A percentile compares a stretch with the other conserved stretches of the same genome.
Conservation (phyloP, 192 early-diverging fungal species). For the Diversispora eburnea region DNA sequence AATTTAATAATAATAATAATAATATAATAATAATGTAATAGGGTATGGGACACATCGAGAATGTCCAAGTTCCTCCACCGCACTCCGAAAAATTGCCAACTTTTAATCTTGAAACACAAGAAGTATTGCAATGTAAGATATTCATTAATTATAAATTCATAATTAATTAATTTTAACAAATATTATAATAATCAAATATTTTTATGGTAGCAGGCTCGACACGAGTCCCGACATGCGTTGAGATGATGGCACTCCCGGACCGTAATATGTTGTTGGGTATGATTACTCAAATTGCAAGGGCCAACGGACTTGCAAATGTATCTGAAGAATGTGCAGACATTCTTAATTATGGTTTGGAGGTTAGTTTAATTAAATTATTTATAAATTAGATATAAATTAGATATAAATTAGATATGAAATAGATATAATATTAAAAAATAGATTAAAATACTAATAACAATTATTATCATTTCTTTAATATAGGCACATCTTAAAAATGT, state of each 20-base stretch:
- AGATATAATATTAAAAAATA: background rate
- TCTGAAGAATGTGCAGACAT: conserved; percentile 13
- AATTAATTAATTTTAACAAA: background rate
- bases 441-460: background rate
- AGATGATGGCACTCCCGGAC: conserved; percentile 11
- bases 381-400: too few relatives aligned
- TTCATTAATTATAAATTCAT: background rate
- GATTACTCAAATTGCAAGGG: conserved; percentile 10
- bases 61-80: too few relatives aligned
- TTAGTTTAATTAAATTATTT: background rate
- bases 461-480: background rate
- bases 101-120: too few relatives aligned
- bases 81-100: too few relatives aligned
- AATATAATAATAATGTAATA: too few relatives aligned
- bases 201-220: background rate
- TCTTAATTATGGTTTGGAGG: conserved; percentile 17
- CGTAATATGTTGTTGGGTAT: background rate
- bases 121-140: background rate
- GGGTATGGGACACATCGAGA: too few relatives aligned
- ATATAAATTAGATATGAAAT: too few relatives aligned
- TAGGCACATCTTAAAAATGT: conserved; percentile 24
- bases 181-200: background rate
- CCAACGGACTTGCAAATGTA: conserved; percentile 8
- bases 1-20: too few relatives aligned
- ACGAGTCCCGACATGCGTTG: background rate